These are phyloP conservation scores for Tuber melanosporum DNA, from an alignment of 495 filamentous ascomycete genomes.

Conservation along the genomic window DNA sequence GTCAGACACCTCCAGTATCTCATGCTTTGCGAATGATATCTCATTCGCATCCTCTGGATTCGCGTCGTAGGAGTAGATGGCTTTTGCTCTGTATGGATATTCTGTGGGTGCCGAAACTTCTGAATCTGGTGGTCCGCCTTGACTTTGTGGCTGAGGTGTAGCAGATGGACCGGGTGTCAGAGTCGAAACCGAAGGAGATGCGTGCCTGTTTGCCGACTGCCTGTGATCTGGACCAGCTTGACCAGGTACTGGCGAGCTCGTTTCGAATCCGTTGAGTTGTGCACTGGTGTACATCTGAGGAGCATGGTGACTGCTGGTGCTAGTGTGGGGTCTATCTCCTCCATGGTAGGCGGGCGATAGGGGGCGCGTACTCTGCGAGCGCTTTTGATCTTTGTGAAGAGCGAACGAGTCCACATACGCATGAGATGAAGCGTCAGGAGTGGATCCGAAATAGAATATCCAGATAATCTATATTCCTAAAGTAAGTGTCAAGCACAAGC, in stretches of 20 bases:
- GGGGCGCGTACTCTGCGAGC: conserved; percentile 54
- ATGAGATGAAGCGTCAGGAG: conserved; percentile 77
- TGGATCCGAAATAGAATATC: conserved; percentile 98
- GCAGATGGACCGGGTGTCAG: conserved; percentile 37
- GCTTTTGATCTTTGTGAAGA: conserved; percentile 71
- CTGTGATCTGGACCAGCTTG: conserved; percentile 53
- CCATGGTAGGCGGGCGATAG: conserved; percentile 60
- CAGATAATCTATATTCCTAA: conserved; percentile 68
- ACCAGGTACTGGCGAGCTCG: conserved; percentile 79
- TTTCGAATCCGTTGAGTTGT: conserved; percentile 92
- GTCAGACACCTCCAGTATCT: conserved; percentile 93
- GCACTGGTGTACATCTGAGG: conserved; percentile 97
- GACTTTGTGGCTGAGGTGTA: conserved; percentile 32
- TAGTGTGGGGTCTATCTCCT: conserved; percentile 68
- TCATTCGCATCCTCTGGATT: conserved; percentile 98
- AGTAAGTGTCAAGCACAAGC: conserved; percentile 7
- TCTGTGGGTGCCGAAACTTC: conserved; percentile 79
- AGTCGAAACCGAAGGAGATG: conserved; percentile 46
- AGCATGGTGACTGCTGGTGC: conserved; percentile 61
- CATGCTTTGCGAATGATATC: conserved; percentile 93
- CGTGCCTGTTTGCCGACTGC: conserved; percentile 53
- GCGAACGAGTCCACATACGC: conserved; percentile 95
- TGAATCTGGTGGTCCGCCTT: conserved; percentile 40
- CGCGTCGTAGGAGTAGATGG: conserved; percentile 97
- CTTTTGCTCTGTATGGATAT: conserved; percentile 94